These are phyloP conservation scores for Globisporangium perplexum DNA, from an alignment of 352 stramenopile species.

Conservation along the genomic window DNA sequence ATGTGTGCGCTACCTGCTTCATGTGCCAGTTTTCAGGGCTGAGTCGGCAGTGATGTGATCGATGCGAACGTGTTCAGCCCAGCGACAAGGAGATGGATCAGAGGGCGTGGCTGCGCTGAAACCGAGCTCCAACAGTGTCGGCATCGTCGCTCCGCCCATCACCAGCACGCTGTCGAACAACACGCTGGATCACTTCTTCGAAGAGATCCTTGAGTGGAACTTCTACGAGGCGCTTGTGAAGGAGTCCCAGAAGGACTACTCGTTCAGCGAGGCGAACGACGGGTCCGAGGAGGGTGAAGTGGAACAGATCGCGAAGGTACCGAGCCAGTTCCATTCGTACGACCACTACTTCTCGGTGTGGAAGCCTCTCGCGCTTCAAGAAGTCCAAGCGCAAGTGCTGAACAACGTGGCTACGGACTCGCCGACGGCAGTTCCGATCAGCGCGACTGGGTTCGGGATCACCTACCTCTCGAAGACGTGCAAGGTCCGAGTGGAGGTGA, in stretches of 20 bases:
- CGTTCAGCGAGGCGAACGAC: conserved; percentile 49
- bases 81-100: conserved; percentile 4
- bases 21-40: background rate
- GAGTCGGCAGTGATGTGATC: background rate
- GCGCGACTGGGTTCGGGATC: conserved; percentile 33
- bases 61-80: background rate
- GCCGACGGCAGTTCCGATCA: conserved; percentile 40
- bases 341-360: conserved; percentile 88
- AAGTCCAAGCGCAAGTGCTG: conserved; percentile 86
- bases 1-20: background rate
- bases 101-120: conserved; percentile 12
- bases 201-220: conserved; percentile 80
- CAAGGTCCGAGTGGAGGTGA: conserved; percentile 64
- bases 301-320: conserved; percentile 46
- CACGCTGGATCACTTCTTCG: conserved; percentile 78
- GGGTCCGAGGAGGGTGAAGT: conserved; percentile 74
- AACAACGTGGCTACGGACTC: conserved; percentile 72
- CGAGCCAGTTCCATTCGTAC: conserved; percentile 82
- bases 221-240: conserved; percentile 55
- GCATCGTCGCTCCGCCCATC: background rate
- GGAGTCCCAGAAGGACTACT: conserved; percentile 48
- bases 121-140: conserved; percentile 1
- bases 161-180: conserved; percentile 21
- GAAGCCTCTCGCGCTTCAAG: conserved; percentile 78
- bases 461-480: conserved; percentile 60